These are phyloP conservation scores for Rhodotorula kratochvilovae DNA, from an alignment of 768 basidiomycete species.

Conservation along the genomic window DNA sequence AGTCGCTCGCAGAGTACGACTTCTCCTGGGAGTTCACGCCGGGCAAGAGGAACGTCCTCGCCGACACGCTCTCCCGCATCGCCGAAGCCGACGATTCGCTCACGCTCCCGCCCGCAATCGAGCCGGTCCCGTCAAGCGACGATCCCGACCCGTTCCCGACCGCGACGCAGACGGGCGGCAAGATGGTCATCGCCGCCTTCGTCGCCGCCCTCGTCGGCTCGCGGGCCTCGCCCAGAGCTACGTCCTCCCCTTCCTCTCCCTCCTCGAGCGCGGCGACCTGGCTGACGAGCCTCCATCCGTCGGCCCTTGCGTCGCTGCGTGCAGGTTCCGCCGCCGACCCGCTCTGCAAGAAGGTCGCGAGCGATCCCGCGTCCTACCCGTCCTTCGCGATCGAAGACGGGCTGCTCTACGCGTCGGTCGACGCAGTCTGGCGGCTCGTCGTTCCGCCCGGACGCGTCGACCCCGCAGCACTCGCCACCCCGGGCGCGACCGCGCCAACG, in stretches of 20 bases:
- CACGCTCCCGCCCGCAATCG: background rate
- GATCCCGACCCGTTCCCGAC: too few species aligned
- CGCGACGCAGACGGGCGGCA: background rate
- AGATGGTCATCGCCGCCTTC: background rate
- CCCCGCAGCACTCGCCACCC: background rate
- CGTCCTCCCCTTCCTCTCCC: background rate
- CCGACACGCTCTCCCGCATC: slow-evolving; percentile 1
- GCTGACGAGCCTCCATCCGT: background rate
- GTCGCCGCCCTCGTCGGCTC: background rate
- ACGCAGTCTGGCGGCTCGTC: background rate
- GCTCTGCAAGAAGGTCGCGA: too few species aligned
- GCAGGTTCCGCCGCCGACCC: too few species aligned
- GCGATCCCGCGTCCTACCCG: too few species aligned
- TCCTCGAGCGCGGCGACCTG: background rate
- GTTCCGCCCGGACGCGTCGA: background rate
- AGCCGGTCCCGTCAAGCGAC: background rate
- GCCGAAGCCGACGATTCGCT: background rate
- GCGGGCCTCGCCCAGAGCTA: too few species aligned
- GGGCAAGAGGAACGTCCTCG: background rate
- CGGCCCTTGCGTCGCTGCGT: background rate
- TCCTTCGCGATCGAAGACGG: background rate
- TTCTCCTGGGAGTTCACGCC: background rate
- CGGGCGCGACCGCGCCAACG: too few species aligned
- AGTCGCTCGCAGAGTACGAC: background rate
- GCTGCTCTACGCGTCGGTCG: background rate